Conservation (phyloP, 805 yeast species). For the Ogataea angusta region DNA sequence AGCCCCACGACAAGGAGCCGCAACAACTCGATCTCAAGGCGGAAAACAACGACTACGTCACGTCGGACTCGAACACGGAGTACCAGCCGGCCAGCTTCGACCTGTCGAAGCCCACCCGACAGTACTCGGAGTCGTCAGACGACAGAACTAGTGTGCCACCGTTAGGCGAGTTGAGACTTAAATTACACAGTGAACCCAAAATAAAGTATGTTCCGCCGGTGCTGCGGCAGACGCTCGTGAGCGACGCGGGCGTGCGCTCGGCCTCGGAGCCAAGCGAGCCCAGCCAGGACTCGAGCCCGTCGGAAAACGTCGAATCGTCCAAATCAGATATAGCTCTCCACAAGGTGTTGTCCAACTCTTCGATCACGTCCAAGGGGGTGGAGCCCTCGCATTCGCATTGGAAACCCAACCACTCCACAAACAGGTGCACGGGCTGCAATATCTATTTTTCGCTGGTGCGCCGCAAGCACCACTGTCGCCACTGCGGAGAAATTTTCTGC, state of each 20-base stretch:
- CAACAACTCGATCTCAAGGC: constrained; percentile 4
- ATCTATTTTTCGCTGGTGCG: constrained; percentile 27
- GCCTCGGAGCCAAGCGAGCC: neutral
- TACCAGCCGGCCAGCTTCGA: constrained; percentile 49
- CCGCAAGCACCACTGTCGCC: constrained; percentile 49
- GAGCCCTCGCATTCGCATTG: constrained; percentile 55
- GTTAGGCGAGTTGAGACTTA: constrained; percentile 10
- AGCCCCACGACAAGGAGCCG: neutral
- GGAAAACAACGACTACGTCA: neutral
- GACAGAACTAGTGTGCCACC: constrained; percentile 10
- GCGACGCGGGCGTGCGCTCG: neutral
- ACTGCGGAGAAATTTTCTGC: constrained; percentile 49
- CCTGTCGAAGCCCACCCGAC: constrained; percentile 37
- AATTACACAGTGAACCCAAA: constrained; percentile 38
- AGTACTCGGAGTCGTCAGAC: constrained; percentile 27
- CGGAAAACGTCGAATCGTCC: neutral
- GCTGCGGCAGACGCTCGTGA: constrained; percentile 39
- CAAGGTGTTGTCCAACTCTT: constrained; percentile 16
- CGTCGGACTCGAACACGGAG: constrained; percentile 3
- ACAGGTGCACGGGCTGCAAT: constrained; percentile 36
- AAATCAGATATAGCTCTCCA: constrained; percentile 4
- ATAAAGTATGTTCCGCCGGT: constrained; percentile 53
- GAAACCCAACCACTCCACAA: constrained; percentile 42
- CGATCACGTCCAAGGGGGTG: constrained; percentile 14
- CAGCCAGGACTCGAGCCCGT: neutral